These are phyloP conservation scores for Hyphopichia burtonii DNA, from an alignment of 1,139 yeast species.

Conservation along the genomic window DNA sequence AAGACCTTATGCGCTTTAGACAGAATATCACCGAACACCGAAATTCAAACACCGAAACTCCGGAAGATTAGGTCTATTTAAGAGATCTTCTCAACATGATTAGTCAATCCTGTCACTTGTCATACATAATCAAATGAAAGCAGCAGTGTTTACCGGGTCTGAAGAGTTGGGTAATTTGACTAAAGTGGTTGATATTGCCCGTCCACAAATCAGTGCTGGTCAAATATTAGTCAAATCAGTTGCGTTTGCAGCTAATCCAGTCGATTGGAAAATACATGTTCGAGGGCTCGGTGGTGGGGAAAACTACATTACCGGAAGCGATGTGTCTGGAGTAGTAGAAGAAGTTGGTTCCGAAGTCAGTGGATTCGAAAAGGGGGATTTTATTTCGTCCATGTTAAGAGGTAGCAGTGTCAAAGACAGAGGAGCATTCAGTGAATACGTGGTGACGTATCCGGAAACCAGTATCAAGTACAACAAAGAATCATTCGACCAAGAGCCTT, in stretches of 20 bases:
- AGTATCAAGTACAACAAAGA: conserved; percentile 27
- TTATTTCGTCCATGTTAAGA: conserved; percentile 21
- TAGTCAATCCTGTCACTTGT: too few relatives aligned
- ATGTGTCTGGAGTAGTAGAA: conserved; percentile 57
- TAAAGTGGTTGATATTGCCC: conserved; percentile 19
- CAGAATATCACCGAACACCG: too few relatives aligned
- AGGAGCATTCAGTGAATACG: conserved; percentile 66
- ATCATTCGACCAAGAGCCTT: conserved; percentile 4
- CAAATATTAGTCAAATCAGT: conserved; percentile 53
- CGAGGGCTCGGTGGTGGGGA: neutral
- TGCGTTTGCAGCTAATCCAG: conserved; percentile 70
- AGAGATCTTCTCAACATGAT: too few relatives aligned
- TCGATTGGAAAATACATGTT: conserved; percentile 63
- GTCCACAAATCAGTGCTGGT: conserved; percentile 33
- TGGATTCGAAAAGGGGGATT: conserved; percentile 53
- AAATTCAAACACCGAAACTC: too few relatives aligned
- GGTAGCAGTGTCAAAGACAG: conserved; percentile 28
- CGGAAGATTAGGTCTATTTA: too few relatives aligned
- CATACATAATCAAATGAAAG: conserved; percentile 9
- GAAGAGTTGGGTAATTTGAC: conserved; percentile 13
- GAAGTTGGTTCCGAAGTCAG: conserved; percentile 55
- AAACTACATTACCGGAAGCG: conserved; percentile 49
- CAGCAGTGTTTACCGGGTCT: conserved; percentile 17
- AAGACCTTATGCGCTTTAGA: too few relatives aligned
- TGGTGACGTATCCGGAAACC: conserved; percentile 34